Base-by-base conservation (phyloP, 441 rosid genomes). In the Oxalis stricta region DNA sequence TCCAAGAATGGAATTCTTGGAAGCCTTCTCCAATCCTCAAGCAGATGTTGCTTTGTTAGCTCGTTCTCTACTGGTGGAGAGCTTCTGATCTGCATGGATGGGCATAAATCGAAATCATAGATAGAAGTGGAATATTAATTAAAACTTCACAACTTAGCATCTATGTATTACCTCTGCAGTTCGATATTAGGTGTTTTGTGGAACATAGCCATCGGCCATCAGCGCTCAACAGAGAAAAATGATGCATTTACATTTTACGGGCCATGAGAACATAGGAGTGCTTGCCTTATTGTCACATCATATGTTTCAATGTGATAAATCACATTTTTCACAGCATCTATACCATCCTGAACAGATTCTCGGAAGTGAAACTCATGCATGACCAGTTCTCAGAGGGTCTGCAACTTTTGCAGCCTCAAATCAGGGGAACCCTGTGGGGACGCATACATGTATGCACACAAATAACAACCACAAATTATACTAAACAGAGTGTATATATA, bases 121-220 rank as follows among this genome's bases (percentile, higher is more conserved):
- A 33, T 30, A 38, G 12, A 16, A 10, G 1, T 21, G 5, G 16
- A 5, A 31, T 10, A 31, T 23, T 8, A 10, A 4, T 16, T 18
- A 35, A 13, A 28, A 28, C 39, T 31, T 9, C 20, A 13, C 1
- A 26, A 30, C 32, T 10, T 9, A 38, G 38, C 12, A 19, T 18
- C 29, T 8, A 5, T 8, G 28, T 24, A 24, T 11, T 7, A 6
- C 0, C n/a, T n/a, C 4, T 7, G 10, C 0, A 33, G 38, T 52
- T 81, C 72, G 57, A 80, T 87, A 39, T 81, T 77, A 29, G 97
- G 95, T 54, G 95, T 92, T 69, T 86, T 86, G 60, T 86, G 96
- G 67, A 86, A 83, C 53, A 66, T 87, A 84, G n/a, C 97, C 97
- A 54, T 94, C 97, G 33, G 84, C 84, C 97, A 41, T 84, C 94